These are phyloP conservation scores for Orobanche coerulescens DNA, from an alignment of 257 asterid species.

Conservation along the genomic window DNA sequence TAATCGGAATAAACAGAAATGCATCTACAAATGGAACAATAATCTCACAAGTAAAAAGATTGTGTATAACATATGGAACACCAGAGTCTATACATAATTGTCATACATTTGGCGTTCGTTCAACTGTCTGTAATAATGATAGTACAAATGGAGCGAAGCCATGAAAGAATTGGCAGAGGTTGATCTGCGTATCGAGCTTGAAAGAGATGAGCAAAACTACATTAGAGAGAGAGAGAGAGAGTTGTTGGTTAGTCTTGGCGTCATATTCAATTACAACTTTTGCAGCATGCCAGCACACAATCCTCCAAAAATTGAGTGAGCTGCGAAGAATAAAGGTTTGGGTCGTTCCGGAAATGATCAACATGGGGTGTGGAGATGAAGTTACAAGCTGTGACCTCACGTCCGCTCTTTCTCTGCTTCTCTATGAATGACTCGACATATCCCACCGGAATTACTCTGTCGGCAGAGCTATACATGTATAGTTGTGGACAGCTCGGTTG, in stretches of 20 bases:
- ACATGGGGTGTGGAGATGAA: constrained; percentile 84
- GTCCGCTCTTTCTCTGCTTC: constrained; percentile 61
- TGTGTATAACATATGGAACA: neutral
- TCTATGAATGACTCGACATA: constrained; percentile 81
- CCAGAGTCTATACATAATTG: neutral
- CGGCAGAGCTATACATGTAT: constrained; percentile 93
- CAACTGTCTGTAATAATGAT: neutral
- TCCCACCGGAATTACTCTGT: constrained; percentile 76
- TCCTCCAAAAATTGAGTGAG: constrained; percentile 73
- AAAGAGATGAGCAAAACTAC: constrained; percentile 7
- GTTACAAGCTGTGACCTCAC: constrained; percentile 74
- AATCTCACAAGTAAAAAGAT: neutral
- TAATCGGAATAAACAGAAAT: too few species aligned
- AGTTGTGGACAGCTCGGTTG: constrained; percentile 92
- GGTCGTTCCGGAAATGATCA: constrained; percentile 80
- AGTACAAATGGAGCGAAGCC: neutral
- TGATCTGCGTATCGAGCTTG: neutral
- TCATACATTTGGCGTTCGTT: neutral
- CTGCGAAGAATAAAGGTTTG: constrained; percentile 70
- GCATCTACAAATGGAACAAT: too few species aligned
- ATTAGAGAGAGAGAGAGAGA: constrained; percentile 19
- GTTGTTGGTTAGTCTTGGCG: constrained; percentile 24
- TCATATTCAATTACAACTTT: constrained; percentile 33
- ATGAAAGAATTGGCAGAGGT: neutral
- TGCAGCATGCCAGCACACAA: constrained; percentile 54